Evolutionary conservation across 2,329 filamentous ascomycete genomes (phyloP).

Genomic region (Sarocladium kiliense): DNA sequence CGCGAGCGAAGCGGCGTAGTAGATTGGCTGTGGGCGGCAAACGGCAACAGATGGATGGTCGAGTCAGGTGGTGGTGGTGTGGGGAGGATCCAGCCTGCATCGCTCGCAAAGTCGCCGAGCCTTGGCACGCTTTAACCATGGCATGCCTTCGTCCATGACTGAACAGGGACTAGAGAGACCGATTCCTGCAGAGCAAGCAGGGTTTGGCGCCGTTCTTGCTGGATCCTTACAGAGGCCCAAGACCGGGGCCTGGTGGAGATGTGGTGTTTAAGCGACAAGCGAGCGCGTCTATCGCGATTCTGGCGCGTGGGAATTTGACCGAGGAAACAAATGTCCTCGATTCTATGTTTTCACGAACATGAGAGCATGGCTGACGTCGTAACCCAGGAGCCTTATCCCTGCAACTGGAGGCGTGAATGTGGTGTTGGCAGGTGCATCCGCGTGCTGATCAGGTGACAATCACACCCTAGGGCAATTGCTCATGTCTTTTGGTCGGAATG

Average conservation of each 20-base stretch:
- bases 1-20: not conserved
- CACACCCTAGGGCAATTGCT: too few species aligned
- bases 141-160: too few species aligned
- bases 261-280: not conserved
- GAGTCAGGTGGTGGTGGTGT: not conserved
- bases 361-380: too few species aligned
- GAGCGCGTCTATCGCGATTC: conserved; percentile 7
- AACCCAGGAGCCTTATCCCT: too few species aligned
- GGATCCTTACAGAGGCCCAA: not conserved
- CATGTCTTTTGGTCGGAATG: too few species aligned
- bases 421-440: too few species aligned
- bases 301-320: not conserved
- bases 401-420: too few species aligned
- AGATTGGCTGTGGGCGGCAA: not conserved
- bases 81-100: not conserved
- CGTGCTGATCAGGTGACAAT: not conserved
- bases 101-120: not conserved
- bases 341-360: not conserved
- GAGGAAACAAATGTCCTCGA: not conserved
- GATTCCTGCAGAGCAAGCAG: not conserved
- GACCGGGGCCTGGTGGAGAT: not conserved
- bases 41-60: not conserved
- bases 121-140: not conserved
- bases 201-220: not conserved
- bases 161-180: not conserved